These are phyloP conservation scores for Candida sakaeoensis DNA, from an alignment of 805 yeast species.

Conservation along the genomic window DNA sequence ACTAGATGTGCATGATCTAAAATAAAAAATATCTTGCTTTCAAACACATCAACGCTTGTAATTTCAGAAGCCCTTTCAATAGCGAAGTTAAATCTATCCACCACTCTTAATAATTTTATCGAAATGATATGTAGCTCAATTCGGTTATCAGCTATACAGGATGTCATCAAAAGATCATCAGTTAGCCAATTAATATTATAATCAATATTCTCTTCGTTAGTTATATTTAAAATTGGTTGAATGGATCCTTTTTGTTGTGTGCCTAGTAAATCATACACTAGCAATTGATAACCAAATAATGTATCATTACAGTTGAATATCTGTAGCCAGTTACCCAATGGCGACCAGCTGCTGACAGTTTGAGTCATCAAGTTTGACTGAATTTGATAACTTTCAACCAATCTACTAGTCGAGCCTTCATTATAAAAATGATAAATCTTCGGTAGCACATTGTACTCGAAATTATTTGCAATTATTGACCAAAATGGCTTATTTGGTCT, in stretches of 20 bases:
- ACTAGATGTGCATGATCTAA: neutral
- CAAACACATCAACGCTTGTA: neutral
- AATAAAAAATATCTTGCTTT: neutral
- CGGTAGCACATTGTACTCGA: slow-evolving; percentile 18
- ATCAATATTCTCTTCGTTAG: neutral
- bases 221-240: slow-evolving; percentile 5
- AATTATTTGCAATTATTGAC: slow-evolving; percentile 27
- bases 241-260: neutral
- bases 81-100: neutral
- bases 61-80: neutral
- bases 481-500: slow-evolving; percentile 22
- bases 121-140: neutral
- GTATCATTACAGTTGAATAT: slow-evolving; percentile 20
- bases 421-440: slow-evolving; percentile 29
- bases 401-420: slow-evolving; percentile 27
- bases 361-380: slow-evolving; percentile 15
- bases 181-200: slow-evolving; percentile 1
- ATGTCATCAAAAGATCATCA: neutral
- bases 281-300: slow-evolving; percentile 26
- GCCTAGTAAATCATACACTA: slow-evolving; percentile 3
- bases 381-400: slow-evolving; percentile 20
- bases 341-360: slow-evolving; percentile 27
- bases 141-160: neutral
- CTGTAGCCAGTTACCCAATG: slow-evolving; percentile 32
- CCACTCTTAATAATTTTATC: slow-evolving; percentile 2